Conservation (phyloP, 192 early-diverging fungal species). For the Geranomyces variabilis region DNA sequence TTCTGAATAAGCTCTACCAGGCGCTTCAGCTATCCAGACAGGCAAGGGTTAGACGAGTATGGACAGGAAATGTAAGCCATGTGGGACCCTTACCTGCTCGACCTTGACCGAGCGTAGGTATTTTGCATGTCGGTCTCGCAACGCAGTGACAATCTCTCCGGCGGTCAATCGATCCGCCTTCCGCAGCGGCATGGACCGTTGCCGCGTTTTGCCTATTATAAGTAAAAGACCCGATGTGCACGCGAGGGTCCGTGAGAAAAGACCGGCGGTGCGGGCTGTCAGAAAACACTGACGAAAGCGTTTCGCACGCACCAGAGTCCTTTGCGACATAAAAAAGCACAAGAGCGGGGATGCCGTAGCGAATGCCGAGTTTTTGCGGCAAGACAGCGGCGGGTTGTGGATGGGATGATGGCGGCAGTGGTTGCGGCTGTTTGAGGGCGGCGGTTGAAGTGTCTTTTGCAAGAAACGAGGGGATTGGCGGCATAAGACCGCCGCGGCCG, state of each 20-base stretch:
- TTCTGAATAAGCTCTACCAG: constrained; percentile 1
- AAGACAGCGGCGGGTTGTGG: neutral
- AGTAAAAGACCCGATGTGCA: too few relatives aligned
- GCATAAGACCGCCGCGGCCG: too few relatives aligned
- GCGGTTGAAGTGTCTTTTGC: constrained; percentile 4
- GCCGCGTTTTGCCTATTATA: constrained; percentile 12
- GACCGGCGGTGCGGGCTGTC: neutral
- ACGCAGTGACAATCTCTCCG: constrained; percentile 23
- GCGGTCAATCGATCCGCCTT: neutral
- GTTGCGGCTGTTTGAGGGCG: neutral
- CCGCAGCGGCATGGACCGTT: constrained; percentile 36
- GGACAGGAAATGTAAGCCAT: neutral
- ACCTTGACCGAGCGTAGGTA: constrained; percentile 28
- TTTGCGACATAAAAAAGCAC: constrained; percentile 26
- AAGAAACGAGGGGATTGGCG: constrained; percentile 20
- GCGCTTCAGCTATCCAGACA: neutral
- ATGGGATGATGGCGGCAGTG: neutral
- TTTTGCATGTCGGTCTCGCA: constrained; percentile 26
- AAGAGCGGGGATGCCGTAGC: constrained; percentile 15
- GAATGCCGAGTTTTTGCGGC: constrained; percentile 20
- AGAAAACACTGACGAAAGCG: neutral
- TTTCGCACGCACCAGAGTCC: neutral
- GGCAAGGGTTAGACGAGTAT: neutral
- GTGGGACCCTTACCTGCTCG: constrained; percentile 21
- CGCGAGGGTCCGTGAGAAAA: too few relatives aligned